A percentile compares a stretch with the other conserved stretches of the same genome.
Evolutionary conservation across 176 grass and related monocot species (phyloP).

Genomic region (Typha latifolia): DNA sequence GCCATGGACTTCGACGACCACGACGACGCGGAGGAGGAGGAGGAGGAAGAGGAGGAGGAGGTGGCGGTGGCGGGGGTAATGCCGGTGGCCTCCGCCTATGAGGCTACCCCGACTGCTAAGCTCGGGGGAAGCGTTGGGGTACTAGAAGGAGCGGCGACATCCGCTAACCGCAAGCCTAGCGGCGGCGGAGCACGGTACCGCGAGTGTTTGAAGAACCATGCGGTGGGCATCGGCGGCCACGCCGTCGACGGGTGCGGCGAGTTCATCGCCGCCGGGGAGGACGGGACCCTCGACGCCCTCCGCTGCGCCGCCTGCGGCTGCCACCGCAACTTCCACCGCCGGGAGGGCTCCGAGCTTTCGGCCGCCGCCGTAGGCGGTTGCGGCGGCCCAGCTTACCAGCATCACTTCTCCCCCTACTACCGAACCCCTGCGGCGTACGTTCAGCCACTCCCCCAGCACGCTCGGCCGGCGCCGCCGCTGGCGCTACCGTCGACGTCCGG

Average conservation of each 20-base stretch:
- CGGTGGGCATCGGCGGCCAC: slow-evolving; percentile 70
- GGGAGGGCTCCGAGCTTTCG: slow-evolving; percentile 29
- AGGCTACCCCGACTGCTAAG: slow-evolving; percentile 12
- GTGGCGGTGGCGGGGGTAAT: neutral
- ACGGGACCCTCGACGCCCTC: slow-evolving; percentile 68
- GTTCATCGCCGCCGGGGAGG: slow-evolving; percentile 74
- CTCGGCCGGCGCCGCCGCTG: slow-evolving; percentile 7
- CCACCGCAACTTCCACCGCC: slow-evolving; percentile 91
- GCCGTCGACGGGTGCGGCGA: slow-evolving; percentile 86
- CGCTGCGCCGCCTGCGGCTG: slow-evolving; percentile 73
- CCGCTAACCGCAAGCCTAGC: neutral
- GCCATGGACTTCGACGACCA: slow-evolving; percentile 60
- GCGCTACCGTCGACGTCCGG: slow-evolving; percentile 58
- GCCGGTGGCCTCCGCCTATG: slow-evolving; percentile 43
- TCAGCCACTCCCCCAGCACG: slow-evolving; percentile 13
- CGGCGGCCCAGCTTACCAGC: slow-evolving; percentile 2
- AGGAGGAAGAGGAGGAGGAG: slow-evolving; percentile 34
- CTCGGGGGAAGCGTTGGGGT: neutral
- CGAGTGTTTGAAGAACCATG: slow-evolving; percentile 95
- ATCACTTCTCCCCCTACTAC: slow-evolving; percentile 17
- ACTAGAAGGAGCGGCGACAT: neutral
- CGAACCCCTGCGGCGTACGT: slow-evolving; percentile 44
- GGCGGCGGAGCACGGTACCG: slow-evolving; percentile 30
- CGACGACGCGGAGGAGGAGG: slow-evolving; percentile 35
- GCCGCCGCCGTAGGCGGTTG: neutral